A percentile compares a stretch with the other conserved stretches of the same genome.
Evolutionary conservation across 2,329 filamentous ascomycete genomes (phyloP).

Genomic region (Xylaria sp.): DNA sequence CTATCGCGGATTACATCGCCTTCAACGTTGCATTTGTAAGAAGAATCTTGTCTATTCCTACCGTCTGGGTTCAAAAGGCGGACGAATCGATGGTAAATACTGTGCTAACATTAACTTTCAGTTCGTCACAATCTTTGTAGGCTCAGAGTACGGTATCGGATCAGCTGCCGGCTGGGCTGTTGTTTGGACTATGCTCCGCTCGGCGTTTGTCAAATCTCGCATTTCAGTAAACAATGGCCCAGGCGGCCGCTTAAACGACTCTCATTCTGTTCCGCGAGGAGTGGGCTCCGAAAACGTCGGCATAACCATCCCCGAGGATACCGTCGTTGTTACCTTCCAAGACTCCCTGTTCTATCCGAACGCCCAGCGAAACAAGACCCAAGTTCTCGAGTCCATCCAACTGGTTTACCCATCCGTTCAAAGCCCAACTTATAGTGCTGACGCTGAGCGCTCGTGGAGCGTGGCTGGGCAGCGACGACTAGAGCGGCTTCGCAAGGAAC

Average conservation of each 20-base stretch:
- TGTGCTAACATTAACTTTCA: constrained; percentile 16
- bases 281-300: constrained; percentile 43
- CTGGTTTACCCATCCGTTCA: constrained; percentile 47
- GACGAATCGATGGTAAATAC: too few species aligned
- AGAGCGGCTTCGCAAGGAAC: constrained; percentile 44
- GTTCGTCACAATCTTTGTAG: constrained; percentile 71
- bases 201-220: constrained; percentile 59
- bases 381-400: constrained; percentile 47
- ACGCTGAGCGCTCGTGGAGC: constrained; percentile 48
- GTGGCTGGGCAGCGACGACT: constrained; percentile 47
- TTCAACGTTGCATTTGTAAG: constrained; percentile 67
- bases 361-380: constrained; percentile 57
- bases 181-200: constrained; percentile 67
- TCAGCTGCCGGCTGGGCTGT: constrained; percentile 71
- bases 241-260: constrained; percentile 35
- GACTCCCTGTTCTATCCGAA: constrained; percentile 72
- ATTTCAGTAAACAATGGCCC: constrained; percentile 23
- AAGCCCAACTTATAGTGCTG: constrained; percentile 40
- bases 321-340: constrained; percentile 66
- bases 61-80: too few species aligned
- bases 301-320: constrained; percentile 56
- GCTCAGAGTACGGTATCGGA: constrained; percentile 69
- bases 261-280: constrained; percentile 43
- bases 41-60: neutral
- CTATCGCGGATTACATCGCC: constrained; percentile 71